Evolutionary conservation across 2,329 filamentous ascomycete genomes (phyloP).

Genomic region (Fusarium vanettenii): DNA sequence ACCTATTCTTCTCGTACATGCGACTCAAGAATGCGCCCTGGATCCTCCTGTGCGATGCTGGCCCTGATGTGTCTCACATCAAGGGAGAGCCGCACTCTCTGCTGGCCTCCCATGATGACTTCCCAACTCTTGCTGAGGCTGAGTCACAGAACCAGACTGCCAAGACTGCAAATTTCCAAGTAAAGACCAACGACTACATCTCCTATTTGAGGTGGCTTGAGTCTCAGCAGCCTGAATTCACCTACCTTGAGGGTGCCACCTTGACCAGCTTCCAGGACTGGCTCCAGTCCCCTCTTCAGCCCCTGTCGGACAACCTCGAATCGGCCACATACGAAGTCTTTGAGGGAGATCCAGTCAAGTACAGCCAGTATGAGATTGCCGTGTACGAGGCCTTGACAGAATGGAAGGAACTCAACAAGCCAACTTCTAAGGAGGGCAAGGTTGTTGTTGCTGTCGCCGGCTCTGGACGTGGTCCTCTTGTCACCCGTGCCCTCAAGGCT

Average conservation of each 20-base stretch:
- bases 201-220: slow-evolving; percentile 89
- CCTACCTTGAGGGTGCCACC: slow-evolving; percentile 62
- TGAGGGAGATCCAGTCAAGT: slow-evolving; percentile 98
- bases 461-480: slow-evolving; percentile 90
- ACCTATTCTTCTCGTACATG: slow-evolving; percentile 72
- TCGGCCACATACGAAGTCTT: slow-evolving; percentile 99
- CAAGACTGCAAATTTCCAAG: slow-evolving; percentile 41
- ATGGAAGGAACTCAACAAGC: slow-evolving; percentile 78
- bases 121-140: slow-evolving; percentile 79
- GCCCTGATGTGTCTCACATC: slow-evolving; percentile 56
- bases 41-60: slow-evolving; percentile 72
- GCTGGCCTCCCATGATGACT: slow-evolving; percentile 61
- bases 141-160: slow-evolving; percentile 47
- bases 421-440: slow-evolving; percentile 75
- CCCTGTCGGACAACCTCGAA: slow-evolving; percentile 94
- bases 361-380: slow-evolving; percentile 92
- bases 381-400: slow-evolving; percentile 84
- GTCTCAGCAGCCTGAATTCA: slow-evolving; percentile 76
- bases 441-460: slow-evolving; percentile 93
- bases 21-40: slow-evolving; percentile 72
- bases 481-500: slow-evolving; percentile 86
- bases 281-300: slow-evolving; percentile 93
- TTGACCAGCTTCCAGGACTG: slow-evolving; percentile 84
- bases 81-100: slow-evolving; percentile 37
- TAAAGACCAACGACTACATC: slow-evolving; percentile 61